Base-by-base conservation (phyloP, 2,329 filamentous ascomycete genomes). In the Epichloe elymi region DNA sequence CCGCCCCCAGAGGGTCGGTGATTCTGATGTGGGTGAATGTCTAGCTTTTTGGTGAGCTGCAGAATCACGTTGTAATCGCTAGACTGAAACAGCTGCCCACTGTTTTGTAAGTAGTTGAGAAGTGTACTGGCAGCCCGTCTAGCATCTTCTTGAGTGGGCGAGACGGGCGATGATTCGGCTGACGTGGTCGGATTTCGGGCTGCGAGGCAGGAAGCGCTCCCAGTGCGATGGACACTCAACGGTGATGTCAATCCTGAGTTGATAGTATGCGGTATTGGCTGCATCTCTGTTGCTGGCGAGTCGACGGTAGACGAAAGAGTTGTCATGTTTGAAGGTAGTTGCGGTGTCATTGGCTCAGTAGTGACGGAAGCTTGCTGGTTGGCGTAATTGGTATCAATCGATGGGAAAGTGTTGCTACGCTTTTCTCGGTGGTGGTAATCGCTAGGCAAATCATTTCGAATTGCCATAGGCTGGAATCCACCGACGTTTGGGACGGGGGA, bases 361-460 rank as follows among this genome's bases (percentile, higher is more conserved):
- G 36, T 30, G 2, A n/a, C n/a, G 6, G 51, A 6, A 12, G 38
- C 26, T 30, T 55, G 46, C 38, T 75, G 74, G 57, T 73, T 74
- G 57, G 75, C 66, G 52, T 74, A 78, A 52, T 78, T 83, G 43
- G 85, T 72, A 51, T 80, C 81, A 41, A 88, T 70, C 43, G 83
- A 81, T 1, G 89, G 88, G 56, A 95, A 89, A 0, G 88, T 95
- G 65, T 94, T 88, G 64, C 87, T 93, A 61, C 88, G 78, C 53
- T 68, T 68, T 50, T 64, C 64, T n/a, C 86, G 87, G 51, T 88
- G 86, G 50, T 88, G 83, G 57, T 83, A 81, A 59, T 79, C 80
- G 49, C 72, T 69, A 51, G 61, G 62, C 8, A 53, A 20, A 52
- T 69, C 5, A 61, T 53, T 61, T 4, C 65, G 65, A 8, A 70